Evolutionary conservation across 345 rosid species (phyloP), one percentile per base, ranked within the genome.

Genomic region (Lepidium aucheri): DNA sequence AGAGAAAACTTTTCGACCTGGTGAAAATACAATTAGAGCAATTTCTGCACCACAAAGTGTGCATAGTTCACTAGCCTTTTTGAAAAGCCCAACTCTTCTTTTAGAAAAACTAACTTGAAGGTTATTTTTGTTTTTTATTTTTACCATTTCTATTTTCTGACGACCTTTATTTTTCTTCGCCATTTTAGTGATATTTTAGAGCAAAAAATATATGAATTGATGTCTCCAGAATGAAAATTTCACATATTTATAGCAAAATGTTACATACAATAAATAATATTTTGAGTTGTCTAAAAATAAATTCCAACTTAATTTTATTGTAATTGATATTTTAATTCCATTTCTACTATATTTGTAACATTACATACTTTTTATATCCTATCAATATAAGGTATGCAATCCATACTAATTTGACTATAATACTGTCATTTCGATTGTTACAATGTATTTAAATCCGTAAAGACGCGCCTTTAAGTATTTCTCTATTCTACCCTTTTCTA

Each of bases 1-100:
- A 87, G 81, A 69, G 75, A 69, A 77, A 85, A 6, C 76, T 87
- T 87, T 14, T 43, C n/a, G n/a, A 8, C 44, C 68, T 35, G 0
- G 77, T 9, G 77, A 74, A 0, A 53, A 68, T 5, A 74, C 60
- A 35, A 74, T 42, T 8, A 69, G 7, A 4, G 49, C 67, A 2
- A 74, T 5, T 28, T 74, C 42, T n/a, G 43, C 78, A 68, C 10
- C 65, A 62, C 78, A 74, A 38, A 74, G 61, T 39, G 70, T 74
- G 6, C 49, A 74, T 38, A 74, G 55, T 6, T 74, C 78, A 63
- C 78, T 54, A 4, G 74, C 66, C 2, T 74, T 74, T 0, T 68
- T 74, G 30, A 74, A 74, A 55, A 74, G 66, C 0, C 74, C 78
- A 7, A 12, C 30, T 54, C 41, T 47, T 54, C 47, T 68, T 24